phyloP scores from a whole-genome alignment of 192 early-diverging fungal genomes.

The Powellomyces hirtus region DNA sequence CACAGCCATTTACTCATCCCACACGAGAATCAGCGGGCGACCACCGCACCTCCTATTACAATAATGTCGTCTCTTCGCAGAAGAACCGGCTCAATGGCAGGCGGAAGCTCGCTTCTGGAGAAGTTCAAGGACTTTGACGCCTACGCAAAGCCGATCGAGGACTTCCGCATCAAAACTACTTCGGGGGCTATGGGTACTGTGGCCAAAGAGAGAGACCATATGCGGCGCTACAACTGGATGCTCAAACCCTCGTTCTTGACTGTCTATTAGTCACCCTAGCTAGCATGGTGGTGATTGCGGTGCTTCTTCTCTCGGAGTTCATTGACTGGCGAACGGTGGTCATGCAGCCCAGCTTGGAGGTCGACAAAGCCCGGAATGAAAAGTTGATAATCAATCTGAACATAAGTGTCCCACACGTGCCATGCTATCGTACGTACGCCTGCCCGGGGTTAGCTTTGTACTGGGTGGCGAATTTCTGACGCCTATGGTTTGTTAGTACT shows the following conservation, averaged over 20 bases:
- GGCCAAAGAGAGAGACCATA: neutral
- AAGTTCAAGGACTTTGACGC: slow-evolving; percentile 44
- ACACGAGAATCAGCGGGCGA: no score
- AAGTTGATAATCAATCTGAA: slow-evolving; percentile 88
- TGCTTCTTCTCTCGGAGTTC: slow-evolving; percentile 83
- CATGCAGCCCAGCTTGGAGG: slow-evolving; percentile 71
- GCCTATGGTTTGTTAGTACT: slow-evolving; percentile 56
- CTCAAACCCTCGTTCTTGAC: neutral
- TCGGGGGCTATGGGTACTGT: slow-evolving; percentile 69
- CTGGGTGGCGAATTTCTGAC: neutral
- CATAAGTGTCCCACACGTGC: slow-evolving; percentile 87
- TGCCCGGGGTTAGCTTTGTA: neutral
- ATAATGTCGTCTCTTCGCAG: neutral
- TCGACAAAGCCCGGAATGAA: slow-evolving; percentile 82
- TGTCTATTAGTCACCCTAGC: slow-evolving; percentile 71
- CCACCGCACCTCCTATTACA: no score
- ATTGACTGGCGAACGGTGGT: slow-evolving; percentile 69
- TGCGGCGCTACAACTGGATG: no score
- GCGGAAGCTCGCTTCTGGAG: slow-evolving; percentile 18
- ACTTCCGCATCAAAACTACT: slow-evolving; percentile 82
- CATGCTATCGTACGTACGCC: slow-evolving; percentile 71
- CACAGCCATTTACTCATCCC: no score
- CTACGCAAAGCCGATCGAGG: slow-evolving; percentile 96
- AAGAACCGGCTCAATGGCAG: neutral
- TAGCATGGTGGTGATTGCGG: slow-evolving; percentile 66